These are phyloP conservation scores for Phytopythium oedochilum DNA, from an alignment of 352 stramenopile genomes.

Conservation along the genomic window DNA sequence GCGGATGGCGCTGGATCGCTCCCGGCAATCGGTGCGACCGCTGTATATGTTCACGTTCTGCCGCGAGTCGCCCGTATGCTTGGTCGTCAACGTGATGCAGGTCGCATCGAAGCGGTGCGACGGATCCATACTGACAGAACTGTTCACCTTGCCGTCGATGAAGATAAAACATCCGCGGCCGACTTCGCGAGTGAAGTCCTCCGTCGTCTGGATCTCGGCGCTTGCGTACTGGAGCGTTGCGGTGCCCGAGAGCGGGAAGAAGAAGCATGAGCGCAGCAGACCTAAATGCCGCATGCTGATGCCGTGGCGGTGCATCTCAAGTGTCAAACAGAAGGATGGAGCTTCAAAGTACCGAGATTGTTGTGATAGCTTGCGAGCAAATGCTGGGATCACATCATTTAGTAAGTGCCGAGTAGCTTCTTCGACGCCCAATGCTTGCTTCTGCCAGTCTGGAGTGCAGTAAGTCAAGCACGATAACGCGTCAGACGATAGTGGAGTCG, in stretches of 20 bases:
- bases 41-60: conserved; percentile 70
- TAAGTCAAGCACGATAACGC: conserved; percentile 85
- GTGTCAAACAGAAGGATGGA: conserved; percentile 45
- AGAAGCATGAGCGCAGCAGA: conserved; percentile 74
- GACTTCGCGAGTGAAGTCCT: conserved; percentile 83
- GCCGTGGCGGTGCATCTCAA: conserved; percentile 85
- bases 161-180: conserved; percentile 57
- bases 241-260: conserved; percentile 63
- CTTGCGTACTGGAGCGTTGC: conserved; percentile 82
- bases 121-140: conserved; percentile 35
- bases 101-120: conserved; percentile 49
- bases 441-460: conserved; percentile 82
- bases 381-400: conserved; percentile 64
- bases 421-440: conserved; percentile 58
- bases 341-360: conserved; percentile 50
- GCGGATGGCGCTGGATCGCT: conserved; percentile 50
- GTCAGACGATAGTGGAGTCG: conserved; percentile 70
- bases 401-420: conserved; percentile 73
- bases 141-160: conserved; percentile 50
- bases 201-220: conserved; percentile 64
- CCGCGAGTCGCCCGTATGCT: conserved; percentile 56
- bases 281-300: conserved; percentile 91
- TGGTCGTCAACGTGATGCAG: conserved; percentile 54
- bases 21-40: conserved; percentile 54
- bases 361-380: conserved; percentile 76